Base-by-base conservation (phyloP, 805 yeast genomes). In the Pichia pseudocactophila region DNA sequence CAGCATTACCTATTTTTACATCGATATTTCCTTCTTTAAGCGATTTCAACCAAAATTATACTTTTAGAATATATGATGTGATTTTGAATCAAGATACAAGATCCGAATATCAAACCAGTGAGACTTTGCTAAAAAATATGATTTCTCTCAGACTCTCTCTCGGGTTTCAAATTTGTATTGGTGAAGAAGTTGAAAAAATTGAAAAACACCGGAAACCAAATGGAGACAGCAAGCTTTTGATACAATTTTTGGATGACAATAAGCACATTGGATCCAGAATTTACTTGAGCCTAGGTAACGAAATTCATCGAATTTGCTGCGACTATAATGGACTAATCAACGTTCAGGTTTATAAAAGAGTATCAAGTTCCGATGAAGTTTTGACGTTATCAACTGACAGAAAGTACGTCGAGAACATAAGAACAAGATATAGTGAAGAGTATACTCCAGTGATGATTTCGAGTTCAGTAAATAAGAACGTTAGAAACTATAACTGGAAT, bases 131-230 rank as follows among this genome's bases (percentile, higher is more conserved):
- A 70, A 74, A 88, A 42, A 94, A 87, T 50, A 85, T 92, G 94
- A 78, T 92, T 10, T 82, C 86, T 35, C 64, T 86, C 50, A 69
- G 99, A 44, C 66, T 92, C 22, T 71, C 85, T 42, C 68, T 86
- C 42, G 98, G 99, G 0, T 94, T 88, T 56, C 99, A 92, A 56
- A 78, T 92, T 27, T 86, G 95, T 50, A 75, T 75, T 36, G 95
- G 95, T 0, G 73, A 76, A 0, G 67, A 65, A 20, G 90, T 85
- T 1, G 70, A 71, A 31, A 71, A 70, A 37, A 74, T 83, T 3
- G 97, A 90, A 59, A 61, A 71, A 25, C 74, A 71, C 46, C 60
- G 81, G 46, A 64, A 74, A 43, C 69, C 80, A 8, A 66, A 71
- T 36, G 77, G 84, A 36, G 72, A 71, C 50, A 71, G 76, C 1